Evolutionary conservation across 2,329 filamentous ascomycete species (phyloP), one percentile per base, ranked within the genome.

Genomic region (Neofusicoccum sp.): DNA sequence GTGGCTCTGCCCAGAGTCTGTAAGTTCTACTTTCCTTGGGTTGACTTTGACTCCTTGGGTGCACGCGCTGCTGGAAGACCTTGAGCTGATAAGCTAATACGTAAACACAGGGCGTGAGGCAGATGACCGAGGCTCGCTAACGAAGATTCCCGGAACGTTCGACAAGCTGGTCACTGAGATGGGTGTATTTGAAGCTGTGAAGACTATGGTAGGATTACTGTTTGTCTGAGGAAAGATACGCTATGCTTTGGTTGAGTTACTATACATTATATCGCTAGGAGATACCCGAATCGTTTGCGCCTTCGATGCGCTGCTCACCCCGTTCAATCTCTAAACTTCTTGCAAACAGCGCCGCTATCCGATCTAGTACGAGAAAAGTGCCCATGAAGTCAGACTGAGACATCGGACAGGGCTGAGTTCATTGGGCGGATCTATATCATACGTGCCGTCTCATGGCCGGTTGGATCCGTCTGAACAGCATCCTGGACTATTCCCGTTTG

Each of bases 1-100:
- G 77, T 86, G 2, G 83, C 84, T 4, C 77, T 87, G 44, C 88
- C 89, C 0, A 80, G 78, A 6, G 85, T 84, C 71, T 91, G 88
- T 91, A 75, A 83, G 87, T 84, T 16, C 28, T 6, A 12, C 48
- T 14, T 47, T 28, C 7, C 31, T 33, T 6, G 4, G 87, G 3
- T 43, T 7, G 6, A 14, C 12, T 34, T 22, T 22, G 22, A 22
- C 22, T 22, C 22, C 22, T 22, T 22, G 22, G 22, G 22, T 22
- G 22, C 22, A 22, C 22, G 22, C 22, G 22, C 22, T 22, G 22
- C 22, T 22, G 22, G 8, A 58, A 14, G n/a, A 28, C 3, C 6
- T 33, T n/a, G 4, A 49, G 56, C 37, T 66, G 49, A 61, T 43
- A 9, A 44, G 22, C 22, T 22, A 22, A 22, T 22, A 22, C 28